Conservation (phyloP, 179 eudicot species). For the Dionaea muscipula region DNA sequence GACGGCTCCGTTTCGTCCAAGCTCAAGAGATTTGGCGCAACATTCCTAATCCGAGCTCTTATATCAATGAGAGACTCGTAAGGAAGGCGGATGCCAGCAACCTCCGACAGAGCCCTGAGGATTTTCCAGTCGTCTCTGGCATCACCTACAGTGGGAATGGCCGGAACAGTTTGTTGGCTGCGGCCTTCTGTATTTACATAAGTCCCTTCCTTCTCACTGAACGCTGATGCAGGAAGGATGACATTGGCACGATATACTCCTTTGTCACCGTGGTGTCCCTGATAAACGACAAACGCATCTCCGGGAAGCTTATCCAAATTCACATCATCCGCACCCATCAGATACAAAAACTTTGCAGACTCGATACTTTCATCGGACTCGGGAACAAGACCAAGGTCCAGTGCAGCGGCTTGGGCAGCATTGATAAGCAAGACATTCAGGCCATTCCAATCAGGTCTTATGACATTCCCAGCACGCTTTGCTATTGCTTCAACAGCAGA, state of each 20-base stretch:
- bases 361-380: slow-evolving; percentile 63
- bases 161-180: slow-evolving; percentile 72
- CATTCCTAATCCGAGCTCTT: slow-evolving; percentile 51
- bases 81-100: slow-evolving; percentile 59
- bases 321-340: slow-evolving; percentile 95
- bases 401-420: slow-evolving; percentile 96
- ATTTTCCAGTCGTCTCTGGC: slow-evolving; percentile 98
- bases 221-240: slow-evolving; percentile 85
- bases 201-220: slow-evolving; percentile 82
- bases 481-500: slow-evolving; percentile 55
- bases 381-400: slow-evolving; percentile 81
- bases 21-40: slow-evolving; percentile 76
- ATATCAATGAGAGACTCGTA: slow-evolving; percentile 53
- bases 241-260: slow-evolving; percentile 88
- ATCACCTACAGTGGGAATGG: slow-evolving; percentile 94
- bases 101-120: slow-evolving; percentile 79
- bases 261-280: slow-evolving; percentile 94
- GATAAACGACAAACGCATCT: slow-evolving; percentile 92
- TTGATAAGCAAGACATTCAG: slow-evolving; percentile 64
- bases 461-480: slow-evolving; percentile 34
- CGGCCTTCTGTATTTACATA: slow-evolving; percentile 82
- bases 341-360: slow-evolving; percentile 64
- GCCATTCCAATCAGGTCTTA: slow-evolving; percentile 89
- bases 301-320: slow-evolving; percentile 54
- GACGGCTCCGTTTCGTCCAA: slow-evolving; percentile 70